phyloP scores from a whole-genome alignment of 1,139 yeast species.

The Williopsis jadinii region DNA sequence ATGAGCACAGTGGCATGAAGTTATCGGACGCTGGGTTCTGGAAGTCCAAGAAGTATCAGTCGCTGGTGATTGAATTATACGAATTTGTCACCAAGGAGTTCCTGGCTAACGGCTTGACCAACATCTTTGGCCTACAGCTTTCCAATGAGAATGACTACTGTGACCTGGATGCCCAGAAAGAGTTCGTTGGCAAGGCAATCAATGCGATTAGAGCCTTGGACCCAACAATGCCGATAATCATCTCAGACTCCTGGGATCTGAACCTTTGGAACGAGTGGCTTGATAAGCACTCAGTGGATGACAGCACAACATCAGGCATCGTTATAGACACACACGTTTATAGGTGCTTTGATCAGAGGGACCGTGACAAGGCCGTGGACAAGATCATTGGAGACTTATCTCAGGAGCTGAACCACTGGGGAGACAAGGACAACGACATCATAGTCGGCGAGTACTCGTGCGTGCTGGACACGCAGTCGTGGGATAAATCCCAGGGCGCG shows the following conservation, averaged over 20 bases:
- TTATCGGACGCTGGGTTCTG: slow-evolving; percentile 59
- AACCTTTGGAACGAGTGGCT: slow-evolving; percentile 73
- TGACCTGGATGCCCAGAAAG: slow-evolving; percentile 43
- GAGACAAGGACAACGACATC: slow-evolving; percentile 49
- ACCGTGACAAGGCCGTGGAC: slow-evolving; percentile 57
- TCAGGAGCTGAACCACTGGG: slow-evolving; percentile 34
- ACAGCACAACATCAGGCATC: slow-evolving; percentile 36
- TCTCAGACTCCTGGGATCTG: slow-evolving; percentile 95
- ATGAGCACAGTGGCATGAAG: slow-evolving; percentile 74
- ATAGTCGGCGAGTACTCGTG: slow-evolving; percentile 89
- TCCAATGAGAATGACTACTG: slow-evolving; percentile 78
- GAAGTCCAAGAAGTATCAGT: slow-evolving; percentile 38
- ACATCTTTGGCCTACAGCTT: slow-evolving; percentile 75
- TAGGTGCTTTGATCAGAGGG: slow-evolving; percentile 76
- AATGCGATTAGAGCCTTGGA: slow-evolving; percentile 53
- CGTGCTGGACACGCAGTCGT: slow-evolving; percentile 69
- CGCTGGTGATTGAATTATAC: slow-evolving; percentile 43
- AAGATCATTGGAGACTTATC: slow-evolving; percentile 56
- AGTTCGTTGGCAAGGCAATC: slow-evolving; percentile 66
- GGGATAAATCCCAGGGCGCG: slow-evolving; percentile 42
- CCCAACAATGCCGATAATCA: slow-evolving; percentile 55
- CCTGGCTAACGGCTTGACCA: slow-evolving; percentile 37
- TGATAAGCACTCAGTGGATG: slow-evolving; percentile 27
- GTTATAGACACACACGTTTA: slow-evolving; percentile 82
- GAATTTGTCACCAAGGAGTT: slow-evolving; percentile 60